Evolutionary conservation across 192 early-diverging fungal genomes (phyloP).

Genomic region (Lunasporangiospora selenospora): DNA sequence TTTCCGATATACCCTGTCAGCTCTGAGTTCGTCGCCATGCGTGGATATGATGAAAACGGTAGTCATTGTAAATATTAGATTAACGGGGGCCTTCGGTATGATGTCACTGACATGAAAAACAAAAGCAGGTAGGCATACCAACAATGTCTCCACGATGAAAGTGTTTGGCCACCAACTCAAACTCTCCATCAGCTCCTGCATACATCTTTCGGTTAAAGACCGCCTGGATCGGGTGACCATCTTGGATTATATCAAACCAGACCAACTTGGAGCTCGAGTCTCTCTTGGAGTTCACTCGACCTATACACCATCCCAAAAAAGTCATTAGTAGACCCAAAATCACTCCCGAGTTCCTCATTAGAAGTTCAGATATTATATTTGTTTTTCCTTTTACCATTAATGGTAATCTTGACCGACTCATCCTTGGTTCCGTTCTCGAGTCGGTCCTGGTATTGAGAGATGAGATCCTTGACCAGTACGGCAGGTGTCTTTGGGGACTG

Average conservation of each 20-base stretch:
- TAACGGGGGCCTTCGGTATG: too few relatives aligned
- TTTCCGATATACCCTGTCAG: slow-evolving; percentile 70
- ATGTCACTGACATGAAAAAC: too few relatives aligned
- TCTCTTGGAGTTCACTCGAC: slow-evolving; percentile 70
- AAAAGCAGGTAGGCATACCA: too few relatives aligned
- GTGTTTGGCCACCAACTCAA: slow-evolving; percentile 50
- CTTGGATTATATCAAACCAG: slow-evolving; percentile 74
- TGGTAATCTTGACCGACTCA: slow-evolving; percentile 13
- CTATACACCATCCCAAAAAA: too few relatives aligned
- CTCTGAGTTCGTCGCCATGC: too few relatives aligned
- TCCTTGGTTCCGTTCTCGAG: slow-evolving; percentile 25
- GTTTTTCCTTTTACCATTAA: slow-evolving; percentile 20
- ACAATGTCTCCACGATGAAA: slow-evolving; percentile 73
- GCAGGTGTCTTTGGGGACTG: slow-evolving; percentile 7
- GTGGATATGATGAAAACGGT: too few relatives aligned
- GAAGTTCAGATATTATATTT: too few relatives aligned
- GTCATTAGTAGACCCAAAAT: too few relatives aligned
- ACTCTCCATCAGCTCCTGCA: slow-evolving; percentile 45
- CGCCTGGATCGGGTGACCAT: slow-evolving; percentile 67
- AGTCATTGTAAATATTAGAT: too few relatives aligned
- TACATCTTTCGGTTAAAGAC: slow-evolving; percentile 62
- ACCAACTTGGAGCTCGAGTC: slow-evolving; percentile 76
- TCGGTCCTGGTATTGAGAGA: slow-evolving; percentile 15
- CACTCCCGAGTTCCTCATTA: too few relatives aligned
- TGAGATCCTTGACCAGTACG: slow-evolving; percentile 11